Evolutionary conservation across 345 rosid species (phyloP).

Genomic region (Diplotaxis tenuifolia): DNA sequence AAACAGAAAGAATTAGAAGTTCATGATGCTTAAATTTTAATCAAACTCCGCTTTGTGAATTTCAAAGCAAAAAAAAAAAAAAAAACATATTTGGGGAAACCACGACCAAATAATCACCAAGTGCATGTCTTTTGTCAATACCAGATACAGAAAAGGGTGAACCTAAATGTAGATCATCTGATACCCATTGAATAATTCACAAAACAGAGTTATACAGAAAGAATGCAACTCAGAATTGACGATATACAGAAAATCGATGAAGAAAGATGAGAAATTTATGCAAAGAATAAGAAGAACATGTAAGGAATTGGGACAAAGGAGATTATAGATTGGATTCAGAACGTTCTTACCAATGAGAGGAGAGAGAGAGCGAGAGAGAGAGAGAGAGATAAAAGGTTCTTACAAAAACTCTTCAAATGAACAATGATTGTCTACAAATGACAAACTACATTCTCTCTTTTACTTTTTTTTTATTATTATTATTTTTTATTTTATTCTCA

Average conservation of each 20-base stretch:
- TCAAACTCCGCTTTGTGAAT: conserved; percentile 6
- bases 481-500: too few relatives aligned
- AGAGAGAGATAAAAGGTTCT: not conserved
- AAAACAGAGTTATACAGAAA: not conserved
- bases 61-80: not conserved
- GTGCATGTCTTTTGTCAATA: not conserved
- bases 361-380: not conserved
- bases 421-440: conserved; percentile 10
- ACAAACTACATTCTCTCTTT: conserved; percentile 13
- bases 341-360: conserved; percentile 26
- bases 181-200: not conserved
- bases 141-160: not conserved
- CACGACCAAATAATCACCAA: not conserved
- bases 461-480: not conserved
- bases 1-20: not conserved
- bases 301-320: not conserved
- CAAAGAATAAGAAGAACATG: not conserved
- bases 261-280: not conserved
- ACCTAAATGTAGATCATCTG: conserved; percentile 16
- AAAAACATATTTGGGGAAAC: conserved; percentile 7
- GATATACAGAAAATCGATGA: not conserved
- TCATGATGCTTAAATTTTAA: not conserved
- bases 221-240: conserved; percentile 5
- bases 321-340: conserved; percentile 19
- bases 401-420: conserved; percentile 19